phyloP scores from a whole-genome alignment of 2,329 filamentous ascomycete species.

The Aspergillus calidoustus region DNA sequence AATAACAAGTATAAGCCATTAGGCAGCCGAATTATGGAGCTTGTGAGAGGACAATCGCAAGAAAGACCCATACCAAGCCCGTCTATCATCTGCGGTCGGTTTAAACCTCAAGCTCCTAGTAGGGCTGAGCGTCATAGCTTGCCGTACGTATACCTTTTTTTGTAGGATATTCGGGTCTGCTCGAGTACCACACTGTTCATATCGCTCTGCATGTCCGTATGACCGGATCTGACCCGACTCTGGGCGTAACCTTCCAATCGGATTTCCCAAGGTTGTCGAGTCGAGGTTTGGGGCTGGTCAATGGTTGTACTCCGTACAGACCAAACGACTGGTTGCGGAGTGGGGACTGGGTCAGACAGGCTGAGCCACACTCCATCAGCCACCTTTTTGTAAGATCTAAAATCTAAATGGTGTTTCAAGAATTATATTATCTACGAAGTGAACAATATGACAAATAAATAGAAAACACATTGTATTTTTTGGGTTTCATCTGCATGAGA shows the following conservation, averaged over 20 bases:
- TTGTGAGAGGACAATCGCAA: not conserved
- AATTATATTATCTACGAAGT: no score
- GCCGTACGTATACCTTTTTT: not conserved
- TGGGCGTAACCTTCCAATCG: not conserved
- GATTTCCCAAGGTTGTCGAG: not conserved
- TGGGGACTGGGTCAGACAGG: not conserved
- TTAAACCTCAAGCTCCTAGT: not conserved
- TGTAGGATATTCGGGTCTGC: not conserved
- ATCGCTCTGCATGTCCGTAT: not conserved
- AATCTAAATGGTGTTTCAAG: not conserved
- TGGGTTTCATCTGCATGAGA: not conserved
- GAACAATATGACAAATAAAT: not conserved
- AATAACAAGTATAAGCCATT: not conserved
- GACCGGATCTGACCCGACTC: not conserved
- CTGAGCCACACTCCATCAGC: slow-evolving; percentile 3
- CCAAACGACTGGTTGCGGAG: not conserved
- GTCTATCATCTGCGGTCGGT: not conserved
- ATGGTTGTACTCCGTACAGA: not conserved
- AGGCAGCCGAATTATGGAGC: not conserved
- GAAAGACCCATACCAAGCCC: not conserved
- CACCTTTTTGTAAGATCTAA: not conserved
- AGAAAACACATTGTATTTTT: not conserved
- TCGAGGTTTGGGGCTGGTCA: not conserved
- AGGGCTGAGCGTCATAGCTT: not conserved
- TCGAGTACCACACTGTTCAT: not conserved